Evolutionary conservation across 176 grass and related monocot species (phyloP).

Genomic region (Puya raimondii): DNA sequence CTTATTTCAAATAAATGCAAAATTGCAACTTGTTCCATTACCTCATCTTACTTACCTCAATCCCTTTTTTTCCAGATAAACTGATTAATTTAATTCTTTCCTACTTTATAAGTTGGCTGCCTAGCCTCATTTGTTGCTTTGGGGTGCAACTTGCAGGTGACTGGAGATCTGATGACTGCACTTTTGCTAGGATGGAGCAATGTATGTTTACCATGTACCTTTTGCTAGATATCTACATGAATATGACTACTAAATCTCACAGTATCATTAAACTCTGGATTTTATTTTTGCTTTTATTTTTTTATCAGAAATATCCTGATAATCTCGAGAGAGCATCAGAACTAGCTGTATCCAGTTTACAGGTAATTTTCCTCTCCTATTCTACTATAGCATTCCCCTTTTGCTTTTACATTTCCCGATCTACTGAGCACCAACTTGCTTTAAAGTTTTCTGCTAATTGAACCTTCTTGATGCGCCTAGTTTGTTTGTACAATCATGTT

Average conservation of each 20-base stretch:
- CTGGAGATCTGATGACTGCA: constrained; percentile 84
- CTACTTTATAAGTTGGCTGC: not conserved
- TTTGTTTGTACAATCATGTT: too few species aligned
- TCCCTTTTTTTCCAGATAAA: too few species aligned
- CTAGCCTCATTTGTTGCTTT: not conserved
- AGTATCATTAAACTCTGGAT: constrained; percentile 3
- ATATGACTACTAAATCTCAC: not conserved
- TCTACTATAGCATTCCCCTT: not conserved
- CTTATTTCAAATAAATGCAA: too few species aligned
- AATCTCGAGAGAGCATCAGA: constrained; percentile 80
- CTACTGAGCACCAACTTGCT: not conserved
- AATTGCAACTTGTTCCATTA: too few species aligned
- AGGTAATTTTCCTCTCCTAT: constrained; percentile 36
- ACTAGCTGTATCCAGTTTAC: constrained; percentile 86
- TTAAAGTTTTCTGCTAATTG: too few species aligned
- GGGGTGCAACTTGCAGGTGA: constrained; percentile 50
- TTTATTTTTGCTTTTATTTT: not conserved
- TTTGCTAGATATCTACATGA: constrained; percentile 2
- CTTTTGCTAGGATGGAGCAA: constrained; percentile 98
- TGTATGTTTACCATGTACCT: constrained; percentile 36
- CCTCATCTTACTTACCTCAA: too few species aligned
- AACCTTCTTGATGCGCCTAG: too few species aligned
- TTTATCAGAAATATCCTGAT: constrained; percentile 73
- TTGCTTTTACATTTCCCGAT: not conserved
- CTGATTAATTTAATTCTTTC: not conserved